A percentile compares a stretch with the other conserved stretches of the same genome.
Evolutionary conservation across 2,329 filamentous ascomycete genomes (phyloP).

Genomic region (Arthrobotrys sphaeroides): DNA sequence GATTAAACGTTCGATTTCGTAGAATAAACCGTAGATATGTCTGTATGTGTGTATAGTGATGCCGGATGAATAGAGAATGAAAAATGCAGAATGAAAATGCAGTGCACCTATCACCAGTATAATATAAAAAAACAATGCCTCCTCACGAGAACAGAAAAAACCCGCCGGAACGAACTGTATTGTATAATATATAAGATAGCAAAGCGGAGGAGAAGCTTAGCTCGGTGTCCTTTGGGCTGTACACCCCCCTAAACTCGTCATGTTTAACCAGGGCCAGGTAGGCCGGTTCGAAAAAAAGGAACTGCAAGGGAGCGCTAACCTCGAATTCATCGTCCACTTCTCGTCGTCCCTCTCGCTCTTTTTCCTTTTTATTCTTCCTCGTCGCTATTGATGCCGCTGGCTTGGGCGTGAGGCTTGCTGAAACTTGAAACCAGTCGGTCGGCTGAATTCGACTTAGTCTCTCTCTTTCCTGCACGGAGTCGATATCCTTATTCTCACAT

Average conservation of each 20-base stretch:
- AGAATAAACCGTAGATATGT: background rate
- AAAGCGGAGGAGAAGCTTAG: background rate
- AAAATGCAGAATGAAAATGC: background rate
- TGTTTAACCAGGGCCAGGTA: conserved; percentile 42
- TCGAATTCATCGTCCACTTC: too few relatives aligned
- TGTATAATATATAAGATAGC: background rate
- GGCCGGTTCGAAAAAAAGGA: conserved; percentile 9
- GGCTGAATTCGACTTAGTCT: conserved; percentile 51
- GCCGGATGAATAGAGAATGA: background rate
- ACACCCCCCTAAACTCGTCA: conserved; percentile 49
- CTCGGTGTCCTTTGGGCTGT: conserved; percentile 33
- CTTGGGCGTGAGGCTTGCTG: conserved; percentile 20
- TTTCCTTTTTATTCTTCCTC: background rate
- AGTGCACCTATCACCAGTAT: too few relatives aligned
- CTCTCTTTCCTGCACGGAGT: too few relatives aligned
- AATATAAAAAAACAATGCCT: background rate
- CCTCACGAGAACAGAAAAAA: background rate
- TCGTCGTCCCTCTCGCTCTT: too few relatives aligned
- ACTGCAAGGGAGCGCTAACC: conserved; percentile 26
- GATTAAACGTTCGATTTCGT: conserved; percentile 2
- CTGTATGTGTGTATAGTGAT: too few relatives aligned
- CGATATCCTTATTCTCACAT: background rate
- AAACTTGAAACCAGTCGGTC: conserved; percentile 44
- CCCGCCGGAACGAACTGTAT: background rate
- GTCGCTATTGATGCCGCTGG: background rate